phyloP scores from a whole-genome alignment of 116 monocot species.

The Trichopus zeylanicus region DNA sequence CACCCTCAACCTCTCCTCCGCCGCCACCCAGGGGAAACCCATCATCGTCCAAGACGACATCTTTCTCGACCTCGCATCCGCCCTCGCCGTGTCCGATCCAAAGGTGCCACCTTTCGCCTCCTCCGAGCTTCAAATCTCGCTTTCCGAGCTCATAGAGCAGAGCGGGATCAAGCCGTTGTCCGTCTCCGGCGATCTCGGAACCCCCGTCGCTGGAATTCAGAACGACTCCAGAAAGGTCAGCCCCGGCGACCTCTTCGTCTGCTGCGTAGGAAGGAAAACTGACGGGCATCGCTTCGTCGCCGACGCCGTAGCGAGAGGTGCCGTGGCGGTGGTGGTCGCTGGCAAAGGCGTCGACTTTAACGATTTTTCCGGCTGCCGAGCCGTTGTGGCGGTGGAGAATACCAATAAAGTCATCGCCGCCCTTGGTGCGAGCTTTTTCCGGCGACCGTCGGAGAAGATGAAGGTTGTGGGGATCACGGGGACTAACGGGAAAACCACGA shows the following conservation, averaged over 20 bases:
- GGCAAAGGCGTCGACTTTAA: conserved; percentile 4
- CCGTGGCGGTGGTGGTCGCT: conserved; percentile 13
- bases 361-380: background rate
- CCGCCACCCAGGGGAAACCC: background rate
- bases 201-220: conserved; percentile 15
- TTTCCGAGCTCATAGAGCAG: conserved; percentile 9
- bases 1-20: background rate
- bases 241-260: conserved; percentile 22
- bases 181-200: conserved; percentile 11
- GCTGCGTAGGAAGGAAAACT: conserved; percentile 8
- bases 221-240: conserved; percentile 13
- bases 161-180: conserved; percentile 6
- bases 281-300: conserved; percentile 17
- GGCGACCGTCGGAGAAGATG: conserved; percentile 17
- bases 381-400: conserved; percentile 12
- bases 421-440: conserved; percentile 18
- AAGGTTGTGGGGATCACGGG: conserved; percentile 23
- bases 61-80: background rate
- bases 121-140: conserved; percentile 6
- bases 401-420: conserved; percentile 13
- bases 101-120: background rate
- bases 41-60: background rate
- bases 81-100: too few relatives aligned
- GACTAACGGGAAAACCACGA: conserved; percentile 32
- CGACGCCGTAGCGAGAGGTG: conserved; percentile 18